These are phyloP conservation scores for Blumeriella jaapii DNA, from an alignment of 2,329 filamentous ascomycete genomes.

Conservation along the genomic window DNA sequence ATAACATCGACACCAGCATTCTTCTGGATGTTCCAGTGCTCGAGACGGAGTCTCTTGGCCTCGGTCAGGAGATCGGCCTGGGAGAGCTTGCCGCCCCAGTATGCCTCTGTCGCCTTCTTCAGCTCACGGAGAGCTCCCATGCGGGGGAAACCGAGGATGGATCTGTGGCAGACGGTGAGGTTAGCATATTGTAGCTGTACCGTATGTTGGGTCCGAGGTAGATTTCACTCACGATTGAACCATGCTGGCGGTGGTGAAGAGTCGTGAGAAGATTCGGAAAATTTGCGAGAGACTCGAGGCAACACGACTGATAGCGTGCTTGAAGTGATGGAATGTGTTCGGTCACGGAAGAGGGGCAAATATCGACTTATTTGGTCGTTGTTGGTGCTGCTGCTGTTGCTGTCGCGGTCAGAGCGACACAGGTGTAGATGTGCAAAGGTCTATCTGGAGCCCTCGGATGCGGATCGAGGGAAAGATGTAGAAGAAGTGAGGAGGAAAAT, in stretches of 20 bases:
- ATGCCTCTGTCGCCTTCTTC: slow-evolving; percentile 99
- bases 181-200: slow-evolving; percentile 7
- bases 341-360: no score
- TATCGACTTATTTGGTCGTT: no score
- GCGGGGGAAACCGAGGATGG: slow-evolving; percentile 96
- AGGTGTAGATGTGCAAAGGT: no score
- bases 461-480: no score
- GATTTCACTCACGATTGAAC: slow-evolving; percentile 43
- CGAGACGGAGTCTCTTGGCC: slow-evolving; percentile 91
- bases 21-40: slow-evolving; percentile 99
- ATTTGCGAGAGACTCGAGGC: slow-evolving; percentile 8
- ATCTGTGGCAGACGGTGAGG: slow-evolving; percentile 16
- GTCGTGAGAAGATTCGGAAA: slow-evolving; percentile 9
- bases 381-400: no score
- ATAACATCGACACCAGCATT: slow-evolving; percentile 95
- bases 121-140: slow-evolving; percentile 98
- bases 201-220: neutral
- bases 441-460: no score
- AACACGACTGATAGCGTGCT: slow-evolving; percentile 14
- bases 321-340: no score
- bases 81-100: slow-evolving; percentile 90
- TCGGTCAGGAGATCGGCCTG: slow-evolving; percentile 83
- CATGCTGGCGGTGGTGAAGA: slow-evolving; percentile 34
- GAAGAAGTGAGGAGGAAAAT: no score
- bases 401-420: no score